Evolutionary conservation across 164 flowering plant genomes (phyloP).

Genomic region (Cinnamomum micranthum): DNA sequence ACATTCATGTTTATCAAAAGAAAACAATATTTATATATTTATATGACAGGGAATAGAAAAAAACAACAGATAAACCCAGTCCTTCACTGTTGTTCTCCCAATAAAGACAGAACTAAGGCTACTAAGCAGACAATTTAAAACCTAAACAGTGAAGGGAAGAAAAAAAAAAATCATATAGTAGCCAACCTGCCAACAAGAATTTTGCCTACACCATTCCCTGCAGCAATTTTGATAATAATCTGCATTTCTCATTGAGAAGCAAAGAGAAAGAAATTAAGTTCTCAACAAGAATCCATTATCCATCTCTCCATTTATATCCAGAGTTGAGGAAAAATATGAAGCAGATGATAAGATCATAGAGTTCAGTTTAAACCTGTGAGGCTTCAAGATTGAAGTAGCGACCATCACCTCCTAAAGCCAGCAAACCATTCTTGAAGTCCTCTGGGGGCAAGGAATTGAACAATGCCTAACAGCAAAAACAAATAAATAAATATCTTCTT

Average conservation of each 20-base stretch:
- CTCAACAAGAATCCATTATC: background rate
- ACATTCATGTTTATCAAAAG: background rate
- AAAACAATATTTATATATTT: no score
- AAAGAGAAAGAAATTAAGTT: background rate
- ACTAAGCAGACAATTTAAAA: background rate
- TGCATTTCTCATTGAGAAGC: conserved; percentile 27
- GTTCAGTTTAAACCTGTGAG: conserved; percentile 54
- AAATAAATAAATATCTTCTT: background rate
- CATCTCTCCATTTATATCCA: background rate
- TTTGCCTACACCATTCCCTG: conserved; percentile 93
- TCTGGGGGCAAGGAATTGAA: conserved; percentile 85
- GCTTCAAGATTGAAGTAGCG: conserved; percentile 92
- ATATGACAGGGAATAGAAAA: background rate
- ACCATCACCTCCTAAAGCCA: conserved; percentile 98
- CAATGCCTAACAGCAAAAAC: conserved; percentile 49
- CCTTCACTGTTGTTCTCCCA: background rate
- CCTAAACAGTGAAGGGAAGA: background rate
- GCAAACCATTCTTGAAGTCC: conserved; percentile 75
- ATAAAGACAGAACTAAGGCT: background rate
- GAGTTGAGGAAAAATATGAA: no score
- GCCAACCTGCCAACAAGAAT: conserved; percentile 78
- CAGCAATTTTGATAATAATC: conserved; percentile 92
- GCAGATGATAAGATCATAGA: background rate
- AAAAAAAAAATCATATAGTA: background rate
- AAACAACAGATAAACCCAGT: background rate